phyloP scores from a whole-genome alignment of 2,329 filamentous ascomycete genomes.

The Calonectria naviculata region DNA sequence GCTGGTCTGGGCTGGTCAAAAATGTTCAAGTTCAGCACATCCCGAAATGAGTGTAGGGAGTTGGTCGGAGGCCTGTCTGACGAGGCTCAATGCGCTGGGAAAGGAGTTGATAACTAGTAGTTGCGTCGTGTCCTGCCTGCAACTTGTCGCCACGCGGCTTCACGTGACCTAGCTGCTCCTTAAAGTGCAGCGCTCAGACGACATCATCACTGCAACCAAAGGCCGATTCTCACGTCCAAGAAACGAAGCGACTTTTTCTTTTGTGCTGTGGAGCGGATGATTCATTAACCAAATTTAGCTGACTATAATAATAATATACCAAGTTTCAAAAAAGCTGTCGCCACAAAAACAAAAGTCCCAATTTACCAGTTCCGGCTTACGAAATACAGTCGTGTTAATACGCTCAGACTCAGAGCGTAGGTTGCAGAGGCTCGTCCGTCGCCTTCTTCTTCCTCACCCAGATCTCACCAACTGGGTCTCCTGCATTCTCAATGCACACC shows the following conservation, averaged over 20 bases:
- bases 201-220: neutral
- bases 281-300: neutral
- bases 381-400: neutral
- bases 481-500: slow-evolving; percentile 72
- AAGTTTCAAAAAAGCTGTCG: neutral
- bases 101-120: neutral
- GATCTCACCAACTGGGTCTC: slow-evolving; percentile 76
- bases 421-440: neutral
- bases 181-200: neutral
- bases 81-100: neutral
- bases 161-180: slow-evolving; percentile 14
- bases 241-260: neutral
- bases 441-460: slow-evolving; percentile 60
- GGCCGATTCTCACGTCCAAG: neutral
- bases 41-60: neutral
- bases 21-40: slow-evolving; percentile 27
- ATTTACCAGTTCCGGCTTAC: neutral
- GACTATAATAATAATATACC: neutral
- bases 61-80: slow-evolving; percentile 9
- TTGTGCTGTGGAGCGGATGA: neutral
- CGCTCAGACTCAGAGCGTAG: neutral
- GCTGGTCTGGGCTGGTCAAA: neutral
- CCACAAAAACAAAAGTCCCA: neutral
- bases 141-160: slow-evolving; percentile 18
- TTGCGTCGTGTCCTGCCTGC: slow-evolving; percentile 18